Percentiles rank a stretch among this genome's conserved stretches.
Evolutionary conservation across 2,329 filamentous ascomycete species (phyloP).

Genomic region (Teratosphaeria destructans): DNA sequence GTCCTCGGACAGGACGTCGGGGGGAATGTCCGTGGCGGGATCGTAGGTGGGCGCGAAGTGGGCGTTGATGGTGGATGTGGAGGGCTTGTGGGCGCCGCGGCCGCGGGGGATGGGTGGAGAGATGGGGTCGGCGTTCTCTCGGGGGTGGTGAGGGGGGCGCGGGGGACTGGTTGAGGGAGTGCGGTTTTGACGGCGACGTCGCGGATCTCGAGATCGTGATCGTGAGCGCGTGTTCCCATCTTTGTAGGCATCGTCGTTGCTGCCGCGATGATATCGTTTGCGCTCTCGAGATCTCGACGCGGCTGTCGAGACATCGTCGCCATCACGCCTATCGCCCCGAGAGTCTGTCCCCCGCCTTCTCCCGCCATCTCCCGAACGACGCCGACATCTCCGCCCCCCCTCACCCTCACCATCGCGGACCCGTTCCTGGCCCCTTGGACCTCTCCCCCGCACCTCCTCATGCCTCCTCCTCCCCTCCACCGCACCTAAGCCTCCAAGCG

Average conservation of each 20-base stretch:
- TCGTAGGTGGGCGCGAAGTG: constrained; percentile 63
- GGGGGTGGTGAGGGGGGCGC: not conserved
- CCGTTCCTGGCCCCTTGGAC: not conserved
- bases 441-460: not conserved
- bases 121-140: not conserved
- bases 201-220: not conserved
- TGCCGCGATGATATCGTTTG: not conserved
- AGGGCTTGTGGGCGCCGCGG: constrained; percentile 50
- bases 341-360: not conserved
- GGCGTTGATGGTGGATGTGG: constrained; percentile 59
- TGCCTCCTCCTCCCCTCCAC: not conserved
- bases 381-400: not conserved
- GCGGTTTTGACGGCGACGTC: not conserved
- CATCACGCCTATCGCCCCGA: not conserved
- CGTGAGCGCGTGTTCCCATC: not conserved
- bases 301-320: not conserved
- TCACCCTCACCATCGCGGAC: not conserved
- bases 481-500: constrained; percentile 8
- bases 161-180: not conserved
- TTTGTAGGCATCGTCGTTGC: not conserved
- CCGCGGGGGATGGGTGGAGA: constrained; percentile 44
- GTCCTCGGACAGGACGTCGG: constrained; percentile 30
- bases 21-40: constrained; percentile 46
- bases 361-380: not conserved
- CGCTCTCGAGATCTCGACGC: not conserved